Base-by-base conservation (phyloP, 169 alveolate species). In the Plasmodium gonderi region DNA sequence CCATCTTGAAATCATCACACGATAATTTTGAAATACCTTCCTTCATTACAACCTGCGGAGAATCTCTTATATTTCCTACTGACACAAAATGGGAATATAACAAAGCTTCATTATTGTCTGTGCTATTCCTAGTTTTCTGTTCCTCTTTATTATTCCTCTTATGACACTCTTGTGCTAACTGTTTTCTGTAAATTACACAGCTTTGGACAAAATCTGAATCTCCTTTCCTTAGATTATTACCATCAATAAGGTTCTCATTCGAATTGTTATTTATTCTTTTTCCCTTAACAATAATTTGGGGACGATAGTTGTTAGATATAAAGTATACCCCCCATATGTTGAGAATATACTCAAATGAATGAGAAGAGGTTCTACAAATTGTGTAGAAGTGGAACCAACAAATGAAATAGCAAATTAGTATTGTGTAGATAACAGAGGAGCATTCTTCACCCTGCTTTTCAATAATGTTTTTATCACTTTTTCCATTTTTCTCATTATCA, bases 341-440 rank as follows among this genome's bases (percentile, higher is more conserved):
- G 68, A 94, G 20, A 31, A 93, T 72, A 38, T 81, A 68, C 45
- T 94, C 95, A 74, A 94, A 54, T 26, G 95, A 67, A 42, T 90
- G 75, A 23, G 95, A 80, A 3, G 92, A 90, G 1, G 95, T 90
- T 75, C 96, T 67, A 60, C 95, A 94, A 12, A 90, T 54, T 7
- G 90, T 60, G 77, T 77, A 90, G 51, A 94, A 80, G 47, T 94
- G 74, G 78, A 85, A 94, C 95, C 95, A 90, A 40, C 94, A 91
- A 45, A 76, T 60, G 74, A 90, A 45, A 44, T 85, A 47, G 38
- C 90, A 77, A 49, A 45, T 31, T 33, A 94, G 68, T n/a, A 91
- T 36, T 44, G 90, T 60, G 17, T 26, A 33, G 4, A 87, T 69
- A 12, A 76, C 33, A 29, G 31, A n/a, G 31, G 33, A 12, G 36